A percentile compares a stretch with the other conserved stretches of the same genome.
These are phyloP conservation scores for Colletotrichum kahawae DNA, from an alignment of 2,329 filamentous ascomycete species.

Conservation along the genomic window DNA sequence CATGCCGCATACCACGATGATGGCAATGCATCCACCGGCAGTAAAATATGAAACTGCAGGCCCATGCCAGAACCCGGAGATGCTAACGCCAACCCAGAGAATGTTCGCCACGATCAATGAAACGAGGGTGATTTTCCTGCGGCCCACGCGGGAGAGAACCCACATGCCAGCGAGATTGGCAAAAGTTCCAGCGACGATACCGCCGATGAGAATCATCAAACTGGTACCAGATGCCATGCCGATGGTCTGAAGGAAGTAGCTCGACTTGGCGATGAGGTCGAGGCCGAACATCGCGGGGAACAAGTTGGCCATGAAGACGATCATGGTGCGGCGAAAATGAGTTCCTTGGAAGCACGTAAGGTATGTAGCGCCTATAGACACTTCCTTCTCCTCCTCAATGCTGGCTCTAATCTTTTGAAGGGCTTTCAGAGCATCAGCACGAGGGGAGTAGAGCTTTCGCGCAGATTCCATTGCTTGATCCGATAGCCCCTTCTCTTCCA, in stretches of 20 bases:
- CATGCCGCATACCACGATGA: conserved; percentile 45
- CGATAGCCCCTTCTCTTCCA: conserved; percentile 24
- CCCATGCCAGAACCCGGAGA: conserved; percentile 47
- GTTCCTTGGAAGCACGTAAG: conserved; percentile 46
- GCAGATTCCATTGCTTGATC: conserved; percentile 24
- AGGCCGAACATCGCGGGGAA: conserved; percentile 50
- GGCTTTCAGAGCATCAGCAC: conserved; percentile 12
- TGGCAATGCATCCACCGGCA: conserved; percentile 44
- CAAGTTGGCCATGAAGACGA: conserved; percentile 44
- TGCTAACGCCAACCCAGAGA: conserved; percentile 49
- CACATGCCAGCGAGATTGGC: conserved; percentile 49
- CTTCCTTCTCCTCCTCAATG: conserved; percentile 46
- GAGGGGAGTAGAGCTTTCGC: conserved; percentile 25
- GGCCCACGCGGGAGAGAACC: conserved; percentile 43
- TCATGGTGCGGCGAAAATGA: conserved; percentile 44
- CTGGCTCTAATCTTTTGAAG: conserved; percentile 27
- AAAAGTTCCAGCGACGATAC: conserved; percentile 46
- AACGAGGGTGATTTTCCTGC: conserved; percentile 39
- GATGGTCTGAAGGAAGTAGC: conserved; percentile 41
- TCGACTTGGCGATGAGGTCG: conserved; percentile 43
- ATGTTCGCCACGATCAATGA: conserved; percentile 35
- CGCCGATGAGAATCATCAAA: conserved; percentile 48
- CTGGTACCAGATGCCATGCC: conserved; percentile 32
- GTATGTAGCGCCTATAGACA: conserved; percentile 36
- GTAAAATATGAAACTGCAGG: conserved; percentile 42